Conservation (phyloP, 2,329 filamentous ascomycete genomes). For the Teratosphaeria zuluensis region DNA sequence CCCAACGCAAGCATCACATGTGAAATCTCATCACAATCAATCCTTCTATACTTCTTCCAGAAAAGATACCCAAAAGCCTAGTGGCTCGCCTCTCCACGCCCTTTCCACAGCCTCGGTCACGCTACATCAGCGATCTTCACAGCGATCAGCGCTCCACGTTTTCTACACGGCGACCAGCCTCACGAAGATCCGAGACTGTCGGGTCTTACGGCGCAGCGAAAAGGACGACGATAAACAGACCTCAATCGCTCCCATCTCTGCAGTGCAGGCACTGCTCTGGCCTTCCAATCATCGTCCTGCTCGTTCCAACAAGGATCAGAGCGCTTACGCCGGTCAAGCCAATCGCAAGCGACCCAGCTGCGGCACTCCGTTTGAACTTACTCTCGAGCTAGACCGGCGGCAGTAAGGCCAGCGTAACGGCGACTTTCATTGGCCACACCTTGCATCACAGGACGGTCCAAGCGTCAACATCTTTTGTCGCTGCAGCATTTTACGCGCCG, state of each 20-base stretch:
- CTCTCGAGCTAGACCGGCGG: background rate
- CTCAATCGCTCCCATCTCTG: background rate
- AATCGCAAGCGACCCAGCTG: background rate
- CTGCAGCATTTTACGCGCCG: constrained; percentile 15
- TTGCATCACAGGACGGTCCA: background rate
- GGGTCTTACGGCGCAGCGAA: background rate
- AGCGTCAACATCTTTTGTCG: background rate
- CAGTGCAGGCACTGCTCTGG: background rate
- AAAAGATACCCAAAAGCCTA: background rate
- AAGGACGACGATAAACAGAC: background rate
- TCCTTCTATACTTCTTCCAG: background rate
- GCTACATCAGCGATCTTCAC: background rate
- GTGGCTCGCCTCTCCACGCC: background rate
- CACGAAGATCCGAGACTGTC: background rate
- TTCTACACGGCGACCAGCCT: background rate
- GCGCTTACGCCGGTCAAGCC: background rate
- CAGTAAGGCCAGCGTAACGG: background rate
- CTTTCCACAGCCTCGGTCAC: background rate
- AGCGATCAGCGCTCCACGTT: background rate
- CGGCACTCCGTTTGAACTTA: background rate
- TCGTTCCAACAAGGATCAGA: background rate
- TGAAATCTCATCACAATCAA: background rate
- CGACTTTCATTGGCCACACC: constrained; percentile 1
- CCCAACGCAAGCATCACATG: background rate
- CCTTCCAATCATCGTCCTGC: background rate